phyloP scores from a whole-genome alignment of 768 basidiomycete species.

The Lentinus brumalis region DNA sequence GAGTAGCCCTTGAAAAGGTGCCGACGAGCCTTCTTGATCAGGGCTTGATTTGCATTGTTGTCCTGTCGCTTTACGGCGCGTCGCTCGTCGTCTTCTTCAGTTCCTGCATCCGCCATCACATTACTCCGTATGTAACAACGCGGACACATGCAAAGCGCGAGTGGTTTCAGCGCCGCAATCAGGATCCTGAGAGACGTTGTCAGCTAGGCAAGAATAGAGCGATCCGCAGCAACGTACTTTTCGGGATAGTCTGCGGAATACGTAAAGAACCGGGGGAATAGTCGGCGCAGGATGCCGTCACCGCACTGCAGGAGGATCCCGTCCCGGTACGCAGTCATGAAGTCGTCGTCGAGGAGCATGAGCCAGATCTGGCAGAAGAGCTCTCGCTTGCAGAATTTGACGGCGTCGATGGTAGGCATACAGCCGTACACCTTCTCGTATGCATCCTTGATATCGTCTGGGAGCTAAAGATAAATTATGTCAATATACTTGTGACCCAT shows the following conservation, averaged over 20 bases:
- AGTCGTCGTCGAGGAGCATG: constrained; percentile 23
- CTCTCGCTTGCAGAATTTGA: constrained; percentile 33
- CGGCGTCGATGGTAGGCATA: constrained; percentile 12
- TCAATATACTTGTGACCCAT: background rate
- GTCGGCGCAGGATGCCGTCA: constrained; percentile 26
- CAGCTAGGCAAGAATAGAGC: constrained; percentile 36
- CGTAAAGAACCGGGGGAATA: constrained; percentile 28
- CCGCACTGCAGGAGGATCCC: constrained; percentile 27
- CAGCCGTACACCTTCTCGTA: constrained; percentile 17
- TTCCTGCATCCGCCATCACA: too few relatives aligned
- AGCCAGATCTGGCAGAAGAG: constrained; percentile 30
- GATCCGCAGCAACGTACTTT: constrained; percentile 28
- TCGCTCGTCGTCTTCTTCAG: too few relatives aligned
- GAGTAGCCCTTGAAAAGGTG: constrained; percentile 23
- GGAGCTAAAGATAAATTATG: background rate
- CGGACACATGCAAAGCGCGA: constrained; percentile 9
- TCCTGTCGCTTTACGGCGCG: too few relatives aligned
- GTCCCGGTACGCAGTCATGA: constrained; percentile 24
- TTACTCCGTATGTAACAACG: background rate
- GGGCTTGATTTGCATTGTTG: too few relatives aligned
- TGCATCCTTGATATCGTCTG: constrained; percentile 25
- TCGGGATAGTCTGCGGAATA: constrained; percentile 37
- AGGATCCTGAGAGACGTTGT: constrained; percentile 20
- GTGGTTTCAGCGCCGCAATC: constrained; percentile 29
- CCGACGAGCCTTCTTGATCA: constrained; percentile 15